Percentiles rank a stretch among this genome's conserved stretches.
phyloP scores from a whole-genome alignment of 192 early-diverging fungal genomes.

The Podochytrium sp. region DNA sequence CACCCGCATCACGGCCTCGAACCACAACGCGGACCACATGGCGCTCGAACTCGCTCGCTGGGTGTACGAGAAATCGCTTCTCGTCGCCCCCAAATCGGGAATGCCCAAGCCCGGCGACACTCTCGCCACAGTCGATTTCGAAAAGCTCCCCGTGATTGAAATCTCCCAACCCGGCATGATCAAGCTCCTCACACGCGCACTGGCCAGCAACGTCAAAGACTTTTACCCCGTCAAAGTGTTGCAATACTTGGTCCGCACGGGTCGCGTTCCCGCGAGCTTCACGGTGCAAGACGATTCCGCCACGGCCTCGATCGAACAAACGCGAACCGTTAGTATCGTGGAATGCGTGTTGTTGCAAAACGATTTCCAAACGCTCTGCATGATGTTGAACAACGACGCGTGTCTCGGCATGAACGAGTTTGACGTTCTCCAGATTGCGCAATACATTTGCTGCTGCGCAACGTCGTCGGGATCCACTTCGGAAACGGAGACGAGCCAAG shows the following conservation, averaged over 20 bases:
- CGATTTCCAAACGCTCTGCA: slow-evolving; percentile 11
- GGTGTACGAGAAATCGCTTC: slow-evolving; percentile 19
- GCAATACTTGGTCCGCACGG: slow-evolving; percentile 20
- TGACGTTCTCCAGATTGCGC: slow-evolving; percentile 1
- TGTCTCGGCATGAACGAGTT: slow-evolving; percentile 10
- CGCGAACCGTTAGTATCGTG: slow-evolving; percentile 2
- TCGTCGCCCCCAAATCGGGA: background rate
- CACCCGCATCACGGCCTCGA: background rate
- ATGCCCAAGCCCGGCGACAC: background rate
- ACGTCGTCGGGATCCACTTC: background rate
- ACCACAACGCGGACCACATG: background rate
- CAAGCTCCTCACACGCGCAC: slow-evolving; percentile 3
- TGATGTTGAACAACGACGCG: background rate
- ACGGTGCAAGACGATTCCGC: background rate
- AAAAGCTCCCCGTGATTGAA: slow-evolving; percentile 22
- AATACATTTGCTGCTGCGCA: slow-evolving; percentile 21
- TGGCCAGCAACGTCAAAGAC: background rate
- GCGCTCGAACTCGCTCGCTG: slow-evolving; percentile 20
- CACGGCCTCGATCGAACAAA: background rate
- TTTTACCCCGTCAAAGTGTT: slow-evolving; percentile 11
- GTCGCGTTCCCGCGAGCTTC: slow-evolving; percentile 13
- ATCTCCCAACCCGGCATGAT: slow-evolving; percentile 27
- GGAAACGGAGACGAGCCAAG: background rate
- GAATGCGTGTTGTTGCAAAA: slow-evolving; percentile 2
- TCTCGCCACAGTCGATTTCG: background rate